Base-by-base conservation (phyloP, 2,329 filamentous ascomycete species). In the Hypoxylon sp. region DNA sequence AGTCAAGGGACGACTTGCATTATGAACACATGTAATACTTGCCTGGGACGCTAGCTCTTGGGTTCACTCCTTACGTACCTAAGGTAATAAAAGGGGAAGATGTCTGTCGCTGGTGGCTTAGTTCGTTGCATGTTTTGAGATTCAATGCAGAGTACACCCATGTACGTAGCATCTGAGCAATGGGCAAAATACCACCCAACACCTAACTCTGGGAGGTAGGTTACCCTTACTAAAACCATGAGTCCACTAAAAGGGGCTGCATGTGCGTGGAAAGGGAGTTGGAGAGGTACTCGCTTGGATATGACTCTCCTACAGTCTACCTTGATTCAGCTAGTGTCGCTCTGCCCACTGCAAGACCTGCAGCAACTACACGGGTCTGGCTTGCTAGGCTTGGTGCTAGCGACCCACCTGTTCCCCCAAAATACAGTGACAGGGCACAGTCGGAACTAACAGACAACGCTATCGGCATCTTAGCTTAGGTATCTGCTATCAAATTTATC, bases 361-460 rank as follows among this genome's bases (percentile, higher is more conserved):
- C 64, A 66, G 39, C 52, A 56, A 49, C 56, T 61, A 56, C 46
- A 55, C 59, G 56, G 55, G 50, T 56, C 56, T 55, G 51, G 56
- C 59, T 55, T 11, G 32, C 13, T 56, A 47, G 44, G 44, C 37
- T 51, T 30, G 28, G 55, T 24, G 43, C 64, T 52, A 59, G 55
- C 34, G 15, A 15, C 49, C 53, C 44, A 43, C 24, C 17, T 19
- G 19, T 52, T 20, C 22, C 34, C 46, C 55, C 55, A 37, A 58
- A 44, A 34, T 43, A 13, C 43, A 46, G 17, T 28, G n/a, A 48
- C 46, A 22, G 32, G 32, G 13, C 32, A 13, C 30, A 4, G 30
- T 34, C n/a, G 32, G 32, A 15, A 37, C 32, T n/a, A 37, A 37
- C 32, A 37, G 32, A 6, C 26, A 19, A 17, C 44, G 24, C 44